Conservation (phyloP, 1,284 basidiomycete species). For the Peniophora sp. region DNA sequence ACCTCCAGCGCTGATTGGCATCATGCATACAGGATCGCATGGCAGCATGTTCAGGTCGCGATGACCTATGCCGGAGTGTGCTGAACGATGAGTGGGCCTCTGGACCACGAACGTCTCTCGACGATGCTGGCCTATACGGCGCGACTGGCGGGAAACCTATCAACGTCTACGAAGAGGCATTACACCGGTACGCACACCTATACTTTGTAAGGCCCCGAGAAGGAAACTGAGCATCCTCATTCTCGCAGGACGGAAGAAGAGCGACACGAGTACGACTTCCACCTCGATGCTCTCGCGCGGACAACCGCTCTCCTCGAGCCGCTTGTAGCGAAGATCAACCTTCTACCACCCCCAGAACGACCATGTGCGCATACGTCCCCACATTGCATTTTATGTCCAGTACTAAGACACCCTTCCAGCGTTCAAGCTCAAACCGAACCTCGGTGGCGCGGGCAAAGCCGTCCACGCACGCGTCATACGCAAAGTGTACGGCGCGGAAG, state of each 20-base stretch:
- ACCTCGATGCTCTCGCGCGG: slow-evolving; percentile 94
- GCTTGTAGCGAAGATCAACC: slow-evolving; percentile 82
- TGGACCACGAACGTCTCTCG: slow-evolving; percentile 91
- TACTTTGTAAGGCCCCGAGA: too few species aligned
- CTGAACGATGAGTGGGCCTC: slow-evolving; percentile 97
- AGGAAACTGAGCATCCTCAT: too few species aligned
- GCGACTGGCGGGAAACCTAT: slow-evolving; percentile 54
- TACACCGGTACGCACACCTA: slow-evolving; percentile 54
- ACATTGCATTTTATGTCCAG: too few species aligned
- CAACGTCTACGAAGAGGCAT: slow-evolving; percentile 93
- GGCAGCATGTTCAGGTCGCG: slow-evolving; percentile 87
- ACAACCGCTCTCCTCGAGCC: slow-evolving; percentile 92
- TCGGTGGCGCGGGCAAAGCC: slow-evolving; percentile 85
- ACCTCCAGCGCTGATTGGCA: neutral
- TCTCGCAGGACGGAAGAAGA: slow-evolving; percentile 77
- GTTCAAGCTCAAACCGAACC: slow-evolving; percentile 88
- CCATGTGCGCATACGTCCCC: slow-evolving; percentile 8
- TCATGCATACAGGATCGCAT: slow-evolving; percentile 4
- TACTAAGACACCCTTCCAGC: slow-evolving; percentile 18
- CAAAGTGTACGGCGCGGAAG: slow-evolving; percentile 91
- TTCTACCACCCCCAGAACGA: slow-evolving; percentile 78
- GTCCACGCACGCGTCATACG: slow-evolving; percentile 94
- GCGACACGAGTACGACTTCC: slow-evolving; percentile 98
- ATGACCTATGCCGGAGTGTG: slow-evolving; percentile 95
- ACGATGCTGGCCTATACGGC: slow-evolving; percentile 81